phyloP scores from a whole-genome alignment of 345 rosid species.

The Excoecaria agallocha region DNA sequence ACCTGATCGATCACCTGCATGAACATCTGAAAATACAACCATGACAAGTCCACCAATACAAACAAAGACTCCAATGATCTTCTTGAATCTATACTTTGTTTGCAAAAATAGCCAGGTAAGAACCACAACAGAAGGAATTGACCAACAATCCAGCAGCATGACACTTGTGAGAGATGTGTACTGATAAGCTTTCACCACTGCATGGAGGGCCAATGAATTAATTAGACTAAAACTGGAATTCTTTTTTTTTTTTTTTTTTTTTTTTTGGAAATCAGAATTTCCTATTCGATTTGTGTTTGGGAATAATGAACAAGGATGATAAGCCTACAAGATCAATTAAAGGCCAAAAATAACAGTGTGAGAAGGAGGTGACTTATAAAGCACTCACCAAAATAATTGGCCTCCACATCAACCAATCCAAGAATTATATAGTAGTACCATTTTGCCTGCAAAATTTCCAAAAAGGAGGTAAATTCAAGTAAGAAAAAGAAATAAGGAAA shows the following conservation, averaged over 20 bases:
- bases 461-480: not conserved
- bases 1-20: constrained; percentile 71
- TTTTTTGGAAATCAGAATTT: constrained; percentile 1
- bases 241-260: too few relatives aligned
- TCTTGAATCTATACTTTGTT: constrained; percentile 74
- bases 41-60: constrained; percentile 78
- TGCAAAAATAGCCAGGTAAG: constrained; percentile 75
- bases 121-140: constrained; percentile 81
- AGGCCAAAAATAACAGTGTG: not conserved
- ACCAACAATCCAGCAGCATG: constrained; percentile 95
- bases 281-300: not conserved
- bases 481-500: not conserved
- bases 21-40: constrained; percentile 94
- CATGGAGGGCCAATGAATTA: constrained; percentile 17
- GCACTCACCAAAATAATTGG: constrained; percentile 80
- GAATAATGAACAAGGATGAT: not conserved
- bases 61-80: constrained; percentile 68
- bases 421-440: constrained; percentile 81
- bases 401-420: constrained; percentile 80
- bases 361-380: not conserved
- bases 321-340: not conserved
- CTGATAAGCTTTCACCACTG: constrained; percentile 95
- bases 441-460: constrained; percentile 60
- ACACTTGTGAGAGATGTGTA: constrained; percentile 83
- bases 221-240: constrained; percentile 11